Evolutionary conservation across 192 early-diverging fungal genomes (phyloP), one percentile per base, ranked within the genome.

Genomic region (Allomyces macrogynus): DNA sequence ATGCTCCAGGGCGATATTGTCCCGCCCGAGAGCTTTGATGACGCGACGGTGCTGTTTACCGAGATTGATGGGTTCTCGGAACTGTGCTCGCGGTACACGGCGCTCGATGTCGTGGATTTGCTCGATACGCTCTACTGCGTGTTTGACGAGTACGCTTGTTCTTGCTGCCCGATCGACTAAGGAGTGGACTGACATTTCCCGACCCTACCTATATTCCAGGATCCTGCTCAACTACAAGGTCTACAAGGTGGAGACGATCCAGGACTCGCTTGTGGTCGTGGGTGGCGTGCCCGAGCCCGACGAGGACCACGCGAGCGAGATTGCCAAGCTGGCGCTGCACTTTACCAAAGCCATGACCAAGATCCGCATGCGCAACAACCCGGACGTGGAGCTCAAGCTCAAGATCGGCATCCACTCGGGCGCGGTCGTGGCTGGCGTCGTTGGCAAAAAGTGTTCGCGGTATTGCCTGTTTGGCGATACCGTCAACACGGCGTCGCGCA

Each of bases 171-270:
- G 32, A 40, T 7, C 7, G 32, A 40, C 7, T 3, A 26, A 4
- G 4, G 4, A 7, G 7, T 40, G 32, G 7, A 40, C 32, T 40
- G 32, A 40, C 32, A 2, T 40, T 40, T 2, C 7, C 32, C 32
- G 26, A 27, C 26, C 26, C n/a, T n/a, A n/a, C n/a, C n/a, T n/a
- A n/a, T n/a, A n/a, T n/a, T 27, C 26, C 4, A 27, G 25, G 22
- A 65, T 65, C 43, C 12, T 65, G 16, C 25, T 40, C 16, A 49
- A 65, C 57, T 70, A 74, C 49, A 67, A 72, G 12, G 71, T 66
- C 4, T 77, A 77, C 70, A 77, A 77, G 63, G 76, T 77, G 25
- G 76, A 77, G 64, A 77, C 76, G 4, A 67, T 77, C 42, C 67
- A 57, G 24, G 75, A 76, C 67, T 61, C 62, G 24, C 74, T 69